Base-by-base conservation (phyloP, 2,329 filamentous ascomycete species). In the Pseudogymnoascus sp. region DNA sequence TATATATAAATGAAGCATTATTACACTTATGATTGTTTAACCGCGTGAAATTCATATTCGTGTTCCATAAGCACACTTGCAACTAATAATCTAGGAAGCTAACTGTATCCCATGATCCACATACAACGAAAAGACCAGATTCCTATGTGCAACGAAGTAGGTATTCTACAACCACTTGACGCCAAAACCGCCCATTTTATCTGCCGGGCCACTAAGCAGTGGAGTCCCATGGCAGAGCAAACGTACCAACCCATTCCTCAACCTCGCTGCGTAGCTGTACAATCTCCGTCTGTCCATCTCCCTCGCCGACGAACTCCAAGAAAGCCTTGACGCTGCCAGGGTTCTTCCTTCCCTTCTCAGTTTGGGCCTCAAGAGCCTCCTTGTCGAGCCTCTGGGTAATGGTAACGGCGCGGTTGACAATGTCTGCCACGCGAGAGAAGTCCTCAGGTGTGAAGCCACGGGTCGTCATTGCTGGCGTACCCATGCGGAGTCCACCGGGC, bases 391-490 rank as follows among this genome's bases (percentile, higher is more conserved):
- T 84, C 68, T 88, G 83, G 1, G 91, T 88, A 69, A 96, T 91
- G 31, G 84, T 85, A 56, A 96, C 91, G 7, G 89, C 88, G 59
- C 90, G 86, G 77, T 93, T 90, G 62, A 96, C 90, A 67, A 96
- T 90, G 72, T 91, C 89, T 12, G 90, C 91, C 12, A 96, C 90
- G 14, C 90, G 85, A 62, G 85, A 85, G 77, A 97, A 99, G 77
- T 99, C 95, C 63, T 88, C 86, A 71, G 93, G 88, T 69, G 83
- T 84, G 75, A 99, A 93, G n/a, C 93, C 95, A 65, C 95, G 87
- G 16, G 91, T 96, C 21, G 95, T 97, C 95, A 99, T 99, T 69
- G 95, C 95, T 0, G 95, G 95, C 0, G 93, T 95, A 63, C 95
- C 95, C 78, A 99, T 93, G 68, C 95, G 88, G 68, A 99, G 83